A percentile compares a stretch with the other conserved stretches of the same genome.
Conservation (phyloP, 2,329 filamentous ascomycete genomes). For the Truncatella angustata region DNA sequence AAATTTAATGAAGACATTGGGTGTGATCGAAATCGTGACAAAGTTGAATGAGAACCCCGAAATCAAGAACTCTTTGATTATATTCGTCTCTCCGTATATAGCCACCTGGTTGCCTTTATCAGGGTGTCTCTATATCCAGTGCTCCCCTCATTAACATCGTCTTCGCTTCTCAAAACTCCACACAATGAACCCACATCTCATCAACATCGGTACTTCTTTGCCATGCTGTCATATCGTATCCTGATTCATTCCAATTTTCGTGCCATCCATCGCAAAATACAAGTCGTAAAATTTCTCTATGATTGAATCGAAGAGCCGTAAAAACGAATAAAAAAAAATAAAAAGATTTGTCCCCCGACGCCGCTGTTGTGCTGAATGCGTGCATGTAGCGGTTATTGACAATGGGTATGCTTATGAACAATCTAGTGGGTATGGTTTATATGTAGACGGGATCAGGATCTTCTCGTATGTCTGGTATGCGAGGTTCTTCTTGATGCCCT, state of each 20-base stretch:
- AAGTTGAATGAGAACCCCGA: neutral
- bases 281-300: neutral
- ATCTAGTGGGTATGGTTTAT: neutral
- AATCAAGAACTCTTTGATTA: neutral
- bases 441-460: slow-evolving; percentile 2
- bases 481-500: slow-evolving; percentile 23
- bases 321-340: neutral
- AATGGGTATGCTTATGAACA: too few species aligned
- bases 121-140: slow-evolving; percentile 1
- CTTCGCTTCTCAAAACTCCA: neutral
- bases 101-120: neutral
- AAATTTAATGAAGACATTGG: too few species aligned
- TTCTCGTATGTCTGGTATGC: slow-evolving; percentile 13
- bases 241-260: neutral
- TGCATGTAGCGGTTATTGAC: too few species aligned
- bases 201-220: neutral
- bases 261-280: neutral
- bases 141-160: too few species aligned
- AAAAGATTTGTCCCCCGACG: neutral
- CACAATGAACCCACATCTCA: neutral
- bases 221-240: neutral
- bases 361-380: neutral
- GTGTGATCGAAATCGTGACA: too few species aligned
- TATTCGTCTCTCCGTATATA: neutral
- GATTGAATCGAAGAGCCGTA: neutral